Evolutionary conservation across 164 flowering plant species (phyloP), one percentile per base, ranked within the genome.

Genomic region (Vitis rotundifolia): DNA sequence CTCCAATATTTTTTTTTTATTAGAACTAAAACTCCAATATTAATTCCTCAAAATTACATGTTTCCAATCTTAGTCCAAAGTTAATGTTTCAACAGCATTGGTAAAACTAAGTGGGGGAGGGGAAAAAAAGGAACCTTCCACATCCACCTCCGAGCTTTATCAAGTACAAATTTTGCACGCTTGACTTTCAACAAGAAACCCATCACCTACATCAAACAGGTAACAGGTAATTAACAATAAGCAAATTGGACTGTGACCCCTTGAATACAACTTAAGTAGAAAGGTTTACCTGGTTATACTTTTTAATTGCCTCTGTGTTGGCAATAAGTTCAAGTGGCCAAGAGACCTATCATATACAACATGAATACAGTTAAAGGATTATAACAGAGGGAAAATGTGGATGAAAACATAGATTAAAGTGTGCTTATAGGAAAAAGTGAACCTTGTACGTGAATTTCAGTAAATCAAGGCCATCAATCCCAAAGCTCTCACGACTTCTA

Each of bases 261-360:
- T 31, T 22, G n/a, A 50, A 16, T 14, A 58, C 9, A 67, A 72
- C 71, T 52, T 68, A 57, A 77, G 56, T 13, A 18, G 49, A 50
- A 75, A 56, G 15, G 18, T 5, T 10, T 81, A 92, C 99, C 95
- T 92, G 97, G 73, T 96, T 93, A 78, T 93, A 96, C 78, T 96
- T 96, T 77, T 86, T 89, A 51, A 92, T 82, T 66, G 97, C 91
- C 76, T 92, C 97, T 10, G 79, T 49, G 68, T 93, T 93, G 49
- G 93, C 98, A 77, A 93, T 92, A 54, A 96, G 91, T 74, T 96
- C 99, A 76, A 96, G 97, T 5, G 99, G 99, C 98, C 99, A 96
- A 61, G 99, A 72, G 62, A 96, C 97, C 99, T 93, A 71, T 18
- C 68, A 77, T 31, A 66, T 68, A 16, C 66, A 52, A 72, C 19